phyloP scores from a whole-genome alignment of 106 monocot genomes.

The Chionographis japonica region DNA sequence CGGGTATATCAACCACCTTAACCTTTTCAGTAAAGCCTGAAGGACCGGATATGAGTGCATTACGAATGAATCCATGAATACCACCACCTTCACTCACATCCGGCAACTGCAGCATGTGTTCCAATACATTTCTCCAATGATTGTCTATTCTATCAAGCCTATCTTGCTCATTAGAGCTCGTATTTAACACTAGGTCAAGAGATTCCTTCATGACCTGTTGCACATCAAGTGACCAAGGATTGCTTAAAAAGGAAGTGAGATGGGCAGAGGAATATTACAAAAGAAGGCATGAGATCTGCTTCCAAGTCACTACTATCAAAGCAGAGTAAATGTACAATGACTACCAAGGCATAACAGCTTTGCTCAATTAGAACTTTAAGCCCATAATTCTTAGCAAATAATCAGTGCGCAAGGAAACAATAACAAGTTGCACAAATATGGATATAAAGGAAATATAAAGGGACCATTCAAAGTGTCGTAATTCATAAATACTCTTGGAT shows the following conservation, averaged over 20 bases:
- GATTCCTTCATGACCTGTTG: slow-evolving; percentile 11
- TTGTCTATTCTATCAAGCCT: slow-evolving; percentile 11
- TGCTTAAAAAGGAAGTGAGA: not conserved
- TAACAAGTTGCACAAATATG: no score
- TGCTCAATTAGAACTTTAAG: no score
- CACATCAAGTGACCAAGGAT: slow-evolving; percentile 3
- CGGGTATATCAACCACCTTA: not conserved
- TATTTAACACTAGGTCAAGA: slow-evolving; percentile 4
- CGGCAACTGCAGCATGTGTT: slow-evolving; percentile 27
- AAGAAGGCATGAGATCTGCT: no score
- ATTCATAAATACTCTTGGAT: no score
- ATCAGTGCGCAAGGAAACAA: no score
- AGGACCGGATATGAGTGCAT: slow-evolving; percentile 21
- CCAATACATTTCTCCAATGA: slow-evolving; percentile 30
- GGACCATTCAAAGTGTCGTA: no score
- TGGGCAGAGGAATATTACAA: no score
- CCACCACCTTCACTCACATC: slow-evolving; percentile 28
- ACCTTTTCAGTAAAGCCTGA: not conserved
- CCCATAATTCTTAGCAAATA: no score
- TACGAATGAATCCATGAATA: slow-evolving; percentile 23
- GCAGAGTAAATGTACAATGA: no score
- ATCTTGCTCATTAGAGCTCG: slow-evolving; percentile 11
- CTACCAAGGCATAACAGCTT: no score
- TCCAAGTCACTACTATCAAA: no score
- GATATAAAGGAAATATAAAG: no score